These are phyloP conservation scores for Oemleria cerasiformis DNA, from an alignment of 306 rosid genomes.

Conservation along the genomic window DNA sequence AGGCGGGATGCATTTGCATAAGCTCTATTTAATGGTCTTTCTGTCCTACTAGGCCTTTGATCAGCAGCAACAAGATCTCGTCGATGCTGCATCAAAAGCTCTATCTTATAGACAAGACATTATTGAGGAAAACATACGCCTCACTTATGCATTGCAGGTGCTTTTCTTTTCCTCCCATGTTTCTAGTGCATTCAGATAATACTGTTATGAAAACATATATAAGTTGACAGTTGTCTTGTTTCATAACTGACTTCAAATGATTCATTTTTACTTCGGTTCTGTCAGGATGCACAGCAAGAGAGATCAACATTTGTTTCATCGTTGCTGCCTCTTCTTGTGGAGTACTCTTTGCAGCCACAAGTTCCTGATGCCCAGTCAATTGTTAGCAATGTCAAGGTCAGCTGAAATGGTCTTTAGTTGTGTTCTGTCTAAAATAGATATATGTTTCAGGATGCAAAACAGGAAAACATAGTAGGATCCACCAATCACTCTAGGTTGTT, in stretches of 20 bases:
- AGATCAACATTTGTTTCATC: conserved; percentile 80
- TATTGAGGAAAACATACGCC: conserved; percentile 95
- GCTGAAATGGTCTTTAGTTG: background rate
- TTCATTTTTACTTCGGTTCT: conserved; percentile 28
- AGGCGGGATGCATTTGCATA: no score
- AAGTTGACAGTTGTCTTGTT: conserved; percentile 4
- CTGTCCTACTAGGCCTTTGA: conserved; percentile 48
- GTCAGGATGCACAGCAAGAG: conserved; percentile 93
- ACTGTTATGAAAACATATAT: background rate
- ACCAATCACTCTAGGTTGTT: no score
- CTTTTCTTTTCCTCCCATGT: conserved; percentile 11
- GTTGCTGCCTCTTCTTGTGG: conserved; percentile 87
- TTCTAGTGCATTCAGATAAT: background rate
- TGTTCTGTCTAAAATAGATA: background rate
- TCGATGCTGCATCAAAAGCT: conserved; percentile 51
- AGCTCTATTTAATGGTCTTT: background rate
- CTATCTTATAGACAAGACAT: conserved; percentile 73
- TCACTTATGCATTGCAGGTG: conserved; percentile 51
- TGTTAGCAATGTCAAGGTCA: conserved; percentile 88
- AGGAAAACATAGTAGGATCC: no score
- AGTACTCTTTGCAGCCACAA: conserved; percentile 88
- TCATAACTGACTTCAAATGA: conserved; percentile 12
- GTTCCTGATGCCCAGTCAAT: conserved; percentile 87
- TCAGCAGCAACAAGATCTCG: conserved; percentile 56
- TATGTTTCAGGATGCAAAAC: background rate